These are phyloP conservation scores for Mrakiaceae sp. DNA, from an alignment of 1,284 basidiomycete genomes.

Conservation along the genomic window DNA sequence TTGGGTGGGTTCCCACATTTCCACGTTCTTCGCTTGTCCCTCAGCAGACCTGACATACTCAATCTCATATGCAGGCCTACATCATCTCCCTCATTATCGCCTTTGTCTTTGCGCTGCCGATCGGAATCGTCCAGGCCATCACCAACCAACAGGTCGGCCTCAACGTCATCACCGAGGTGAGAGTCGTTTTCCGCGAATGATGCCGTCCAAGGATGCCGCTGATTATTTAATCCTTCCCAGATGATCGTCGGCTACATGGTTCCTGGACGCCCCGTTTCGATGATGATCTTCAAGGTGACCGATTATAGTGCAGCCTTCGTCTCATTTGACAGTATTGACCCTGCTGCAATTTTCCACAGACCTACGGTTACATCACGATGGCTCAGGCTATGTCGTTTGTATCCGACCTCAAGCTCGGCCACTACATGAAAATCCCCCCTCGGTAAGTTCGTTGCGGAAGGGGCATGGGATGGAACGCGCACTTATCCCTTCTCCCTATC, in stretches of 20 bases:
- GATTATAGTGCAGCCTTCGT: neutral
- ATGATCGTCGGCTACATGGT: slow-evolving; percentile 63
- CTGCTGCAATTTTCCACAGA: slow-evolving; percentile 37
- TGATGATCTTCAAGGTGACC: slow-evolving; percentile 52
- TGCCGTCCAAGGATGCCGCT: neutral
- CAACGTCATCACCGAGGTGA: slow-evolving; percentile 27
- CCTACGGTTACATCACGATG: slow-evolving; percentile 14
- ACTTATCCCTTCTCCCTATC: neutral
- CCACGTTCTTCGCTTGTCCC: too few species aligned
- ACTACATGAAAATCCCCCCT: neutral
- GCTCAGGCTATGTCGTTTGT: slow-evolving; percentile 11
- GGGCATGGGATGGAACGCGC: neutral
- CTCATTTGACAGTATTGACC: slow-evolving; percentile 34
- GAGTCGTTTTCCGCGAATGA: neutral
- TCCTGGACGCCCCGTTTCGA: slow-evolving; percentile 63
- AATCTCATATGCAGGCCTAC: too few species aligned
- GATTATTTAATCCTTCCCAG: slow-evolving; percentile 52
- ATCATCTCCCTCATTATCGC: slow-evolving; percentile 40
- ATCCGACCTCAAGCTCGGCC: slow-evolving; percentile 13
- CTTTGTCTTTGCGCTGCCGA: slow-evolving; percentile 50
- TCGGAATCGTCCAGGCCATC: slow-evolving; percentile 70
- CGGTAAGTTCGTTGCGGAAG: slow-evolving; percentile 34
- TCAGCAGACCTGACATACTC: too few species aligned
- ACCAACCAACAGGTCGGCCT: slow-evolving; percentile 62
- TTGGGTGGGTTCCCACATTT: slow-evolving; percentile 41